Evolutionary conservation across 2,329 filamentous ascomycete species (phyloP).

Genomic region (Venturia pyrina): DNA sequence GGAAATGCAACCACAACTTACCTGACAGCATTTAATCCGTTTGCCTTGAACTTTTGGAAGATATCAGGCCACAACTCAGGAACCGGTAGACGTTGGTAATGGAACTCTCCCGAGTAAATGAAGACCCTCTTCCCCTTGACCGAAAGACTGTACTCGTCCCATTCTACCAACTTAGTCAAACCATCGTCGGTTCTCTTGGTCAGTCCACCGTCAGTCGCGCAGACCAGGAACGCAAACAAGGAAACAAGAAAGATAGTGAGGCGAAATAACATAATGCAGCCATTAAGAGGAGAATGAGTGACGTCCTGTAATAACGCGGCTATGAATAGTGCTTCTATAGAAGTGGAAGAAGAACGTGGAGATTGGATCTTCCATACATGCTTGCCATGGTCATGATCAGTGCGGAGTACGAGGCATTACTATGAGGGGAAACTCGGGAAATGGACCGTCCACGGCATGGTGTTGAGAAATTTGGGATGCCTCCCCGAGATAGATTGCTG

Average conservation of each 20-base stretch:
- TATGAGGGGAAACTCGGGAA: not conserved
- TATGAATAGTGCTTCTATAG: not conserved
- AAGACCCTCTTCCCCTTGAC: conserved; percentile 42
- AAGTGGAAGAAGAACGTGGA: not conserved
- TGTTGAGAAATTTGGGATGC: not conserved
- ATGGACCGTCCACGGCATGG: not conserved
- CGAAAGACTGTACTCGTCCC: conserved; percentile 45
- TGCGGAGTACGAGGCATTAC: not conserved
- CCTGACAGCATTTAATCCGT: conserved; percentile 43
- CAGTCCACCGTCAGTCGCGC: conserved; percentile 17
- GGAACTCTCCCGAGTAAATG: conserved; percentile 44
- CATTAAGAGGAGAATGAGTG: not conserved
- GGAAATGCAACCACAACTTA: conserved; percentile 15
- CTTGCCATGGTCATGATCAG: not conserved
- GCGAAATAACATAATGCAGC: conserved; percentile 4
- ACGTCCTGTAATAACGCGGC: not conserved
- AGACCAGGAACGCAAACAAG: conserved; percentile 16
- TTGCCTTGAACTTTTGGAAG: conserved; percentile 44
- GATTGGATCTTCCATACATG: not conserved
- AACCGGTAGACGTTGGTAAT: conserved; percentile 43
- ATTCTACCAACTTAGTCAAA: conserved; percentile 35
- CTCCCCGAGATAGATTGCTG: not conserved
- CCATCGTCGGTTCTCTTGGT: conserved; percentile 24
- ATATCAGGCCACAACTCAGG: conserved; percentile 43
- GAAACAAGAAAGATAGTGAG: conserved; percentile 15